These are phyloP conservation scores for Fusarium sp. DNA, from an alignment of 2,329 filamentous ascomycete species.

Conservation along the genomic window DNA sequence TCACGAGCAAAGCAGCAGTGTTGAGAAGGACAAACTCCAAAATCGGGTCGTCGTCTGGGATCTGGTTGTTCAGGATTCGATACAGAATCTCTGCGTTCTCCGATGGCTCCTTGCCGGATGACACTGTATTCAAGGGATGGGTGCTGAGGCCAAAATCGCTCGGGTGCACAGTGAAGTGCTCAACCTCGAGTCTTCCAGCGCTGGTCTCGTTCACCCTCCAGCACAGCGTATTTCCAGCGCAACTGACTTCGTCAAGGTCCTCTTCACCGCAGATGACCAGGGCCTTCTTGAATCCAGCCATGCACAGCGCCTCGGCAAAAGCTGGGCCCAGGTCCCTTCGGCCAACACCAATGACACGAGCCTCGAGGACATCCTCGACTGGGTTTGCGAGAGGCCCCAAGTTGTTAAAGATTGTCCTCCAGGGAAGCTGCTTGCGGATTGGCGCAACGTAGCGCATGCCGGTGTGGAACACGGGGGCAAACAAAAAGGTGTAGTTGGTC, in stretches of 20 bases:
- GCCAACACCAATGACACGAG: constrained; percentile 92
- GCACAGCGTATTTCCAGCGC: constrained; percentile 87
- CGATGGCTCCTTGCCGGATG: constrained; percentile 83
- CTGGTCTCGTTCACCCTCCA: constrained; percentile 76
- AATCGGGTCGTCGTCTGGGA: constrained; percentile 82
- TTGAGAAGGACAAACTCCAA: constrained; percentile 96
- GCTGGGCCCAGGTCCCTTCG: constrained; percentile 86
- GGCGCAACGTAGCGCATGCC: constrained; percentile 91
- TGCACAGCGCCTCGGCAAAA: constrained; percentile 84
- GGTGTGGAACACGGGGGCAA: constrained; percentile 94
- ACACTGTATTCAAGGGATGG: constrained; percentile 81
- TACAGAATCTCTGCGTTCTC: constrained; percentile 90
- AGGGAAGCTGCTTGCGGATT: constrained; percentile 87
- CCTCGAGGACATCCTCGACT: constrained; percentile 84
- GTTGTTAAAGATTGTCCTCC: constrained; percentile 97
- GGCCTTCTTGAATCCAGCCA: constrained; percentile 82
- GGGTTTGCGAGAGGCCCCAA: constrained; percentile 94
- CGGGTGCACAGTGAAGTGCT: constrained; percentile 82
- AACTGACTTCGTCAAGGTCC: constrained; percentile 94
- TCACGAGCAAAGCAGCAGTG: constrained; percentile 86
- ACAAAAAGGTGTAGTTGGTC: constrained; percentile 95
- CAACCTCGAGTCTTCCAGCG: constrained; percentile 64
- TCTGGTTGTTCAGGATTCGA: constrained; percentile 77
- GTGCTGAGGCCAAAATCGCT: constrained; percentile 85
- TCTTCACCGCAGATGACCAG: constrained; percentile 93